A percentile compares a stretch with the other conserved stretches of the same genome.
Conservation (phyloP, 2,329 filamentous ascomycete species). For the Paracamarosporium sp. region DNA sequence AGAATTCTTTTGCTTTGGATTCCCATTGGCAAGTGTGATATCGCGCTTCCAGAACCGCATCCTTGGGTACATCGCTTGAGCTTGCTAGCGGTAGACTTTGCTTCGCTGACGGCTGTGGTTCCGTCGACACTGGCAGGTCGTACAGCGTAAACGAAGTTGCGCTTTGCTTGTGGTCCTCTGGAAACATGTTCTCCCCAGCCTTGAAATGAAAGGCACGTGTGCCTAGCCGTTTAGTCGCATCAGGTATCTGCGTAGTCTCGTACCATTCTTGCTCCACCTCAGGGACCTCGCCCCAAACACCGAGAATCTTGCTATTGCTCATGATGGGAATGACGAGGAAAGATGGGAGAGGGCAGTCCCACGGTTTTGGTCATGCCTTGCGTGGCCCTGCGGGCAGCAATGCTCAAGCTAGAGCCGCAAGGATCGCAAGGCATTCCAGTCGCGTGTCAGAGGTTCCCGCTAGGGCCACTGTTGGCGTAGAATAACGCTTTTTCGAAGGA, state of each 20-base stretch:
- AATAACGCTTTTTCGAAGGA: background rate
- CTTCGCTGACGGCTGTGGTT: background rate
- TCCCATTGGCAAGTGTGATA: background rate
- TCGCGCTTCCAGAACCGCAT: background rate
- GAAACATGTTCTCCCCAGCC: background rate
- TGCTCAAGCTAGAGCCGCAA: background rate
- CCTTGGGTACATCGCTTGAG: background rate
- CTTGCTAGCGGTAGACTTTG: background rate
- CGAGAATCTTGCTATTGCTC: background rate
- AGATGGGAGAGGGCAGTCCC: background rate
- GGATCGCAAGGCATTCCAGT: background rate
- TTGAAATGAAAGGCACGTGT: background rate
- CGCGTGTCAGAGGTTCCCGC: background rate
- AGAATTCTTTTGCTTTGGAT: background rate
- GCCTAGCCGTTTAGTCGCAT: background rate
- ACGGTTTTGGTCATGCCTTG: background rate
- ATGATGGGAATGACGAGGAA: background rate
- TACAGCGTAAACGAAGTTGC: background rate
- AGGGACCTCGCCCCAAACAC: background rate
- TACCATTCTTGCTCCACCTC: background rate
- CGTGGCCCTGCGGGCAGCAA: background rate
- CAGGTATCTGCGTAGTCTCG: background rate
- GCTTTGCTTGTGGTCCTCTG: background rate
- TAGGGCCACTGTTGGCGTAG: background rate
- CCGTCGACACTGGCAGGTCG: background rate